Evolutionary conservation across 1,139 yeast species (phyloP).

Genomic region (Yamadazyma atlantica): DNA sequence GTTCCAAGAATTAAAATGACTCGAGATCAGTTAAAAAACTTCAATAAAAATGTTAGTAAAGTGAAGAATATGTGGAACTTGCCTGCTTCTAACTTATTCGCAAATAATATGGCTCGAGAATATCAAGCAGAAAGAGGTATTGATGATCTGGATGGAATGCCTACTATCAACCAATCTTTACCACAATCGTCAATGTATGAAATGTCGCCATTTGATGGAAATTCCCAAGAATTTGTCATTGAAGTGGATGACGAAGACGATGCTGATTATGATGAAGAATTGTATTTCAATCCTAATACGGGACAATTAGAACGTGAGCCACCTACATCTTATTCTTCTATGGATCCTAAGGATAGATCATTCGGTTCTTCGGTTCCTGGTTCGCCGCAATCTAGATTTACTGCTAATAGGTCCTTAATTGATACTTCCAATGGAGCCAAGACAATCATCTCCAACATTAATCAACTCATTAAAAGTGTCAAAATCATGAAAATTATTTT

Average conservation of each 20-base stretch:
- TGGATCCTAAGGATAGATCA: constrained; percentile 11
- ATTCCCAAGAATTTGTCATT: constrained; percentile 28
- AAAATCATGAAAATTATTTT: constrained; percentile 38
- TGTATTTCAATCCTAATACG: constrained; percentile 34
- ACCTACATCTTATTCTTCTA: constrained; percentile 29
- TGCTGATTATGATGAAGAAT: constrained; percentile 24
- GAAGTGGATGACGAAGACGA: constrained; percentile 34
- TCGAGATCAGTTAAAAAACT: constrained; percentile 13
- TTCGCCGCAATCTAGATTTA: not conserved
- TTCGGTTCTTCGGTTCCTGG: constrained; percentile 1
- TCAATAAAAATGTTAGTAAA: constrained; percentile 21
- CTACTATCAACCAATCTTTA: constrained; percentile 12
- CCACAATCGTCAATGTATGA: constrained; percentile 15
- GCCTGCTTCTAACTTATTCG: constrained; percentile 29
- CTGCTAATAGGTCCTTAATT: constrained; percentile 5
- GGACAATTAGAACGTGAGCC: constrained; percentile 34
- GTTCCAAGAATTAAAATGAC: constrained; percentile 11
- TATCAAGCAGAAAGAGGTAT: not conserved
- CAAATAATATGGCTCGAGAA: constrained; percentile 1
- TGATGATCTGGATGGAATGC: not conserved
- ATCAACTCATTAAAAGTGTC: constrained; percentile 34
- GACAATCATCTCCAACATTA: constrained; percentile 29
- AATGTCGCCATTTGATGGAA: constrained; percentile 11
- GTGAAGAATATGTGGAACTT: constrained; percentile 35
- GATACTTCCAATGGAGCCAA: constrained; percentile 19